Evolutionary conservation across 257 asterid genomes (phyloP), one percentile per base, ranked within the genome.

Genomic region (Coffea canephora): DNA sequence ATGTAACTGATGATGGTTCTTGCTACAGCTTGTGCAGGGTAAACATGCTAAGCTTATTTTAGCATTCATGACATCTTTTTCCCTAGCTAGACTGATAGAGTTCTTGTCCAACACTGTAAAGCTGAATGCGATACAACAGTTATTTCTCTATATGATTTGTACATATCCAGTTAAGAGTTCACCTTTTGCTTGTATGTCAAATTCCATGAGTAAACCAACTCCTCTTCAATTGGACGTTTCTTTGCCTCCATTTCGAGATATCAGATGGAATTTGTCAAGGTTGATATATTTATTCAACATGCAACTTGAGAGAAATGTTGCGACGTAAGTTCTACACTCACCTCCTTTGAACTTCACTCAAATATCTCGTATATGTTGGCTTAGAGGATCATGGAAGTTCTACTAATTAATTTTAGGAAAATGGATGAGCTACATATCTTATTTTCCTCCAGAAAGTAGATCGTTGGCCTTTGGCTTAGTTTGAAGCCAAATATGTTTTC

Each of bases 291-390:
- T 95, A 80, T 93, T 95, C 93, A 92, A 95, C 90, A 88, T 90
- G 41, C 99, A 91, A 82, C 91, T 95, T 14, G 99, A 95, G 89
- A 91, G 90, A 90, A 95, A 93, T 79, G 95, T 95, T 79, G 93
- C 97, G 86, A 91, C 88, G 99, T 95, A 89, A 93, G 99, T 82
- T 18, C 36, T 61, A 23, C 34, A 6, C 18, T 57, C 52, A 46
- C 74, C 59, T 76, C 14, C 7, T 57, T 70, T 36, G n/a, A 39
- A 61, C 27, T 31, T 39, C 67, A 16, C 16, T 69, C 21, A 3
- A 81, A 36, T 31, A 5, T 14, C 6, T 77, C 75, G 48, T 57
- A 10, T 23, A 6, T 69, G 43, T 46, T 71, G 11, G 11, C 4
- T 52, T 52, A 27, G 34, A 55, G 50, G 69, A 55, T 62, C 74